Evolutionary conservation across 352 stramenopile genomes (phyloP), one percentile per base, ranked within the genome.

Genomic region (Pythium brassicae): DNA sequence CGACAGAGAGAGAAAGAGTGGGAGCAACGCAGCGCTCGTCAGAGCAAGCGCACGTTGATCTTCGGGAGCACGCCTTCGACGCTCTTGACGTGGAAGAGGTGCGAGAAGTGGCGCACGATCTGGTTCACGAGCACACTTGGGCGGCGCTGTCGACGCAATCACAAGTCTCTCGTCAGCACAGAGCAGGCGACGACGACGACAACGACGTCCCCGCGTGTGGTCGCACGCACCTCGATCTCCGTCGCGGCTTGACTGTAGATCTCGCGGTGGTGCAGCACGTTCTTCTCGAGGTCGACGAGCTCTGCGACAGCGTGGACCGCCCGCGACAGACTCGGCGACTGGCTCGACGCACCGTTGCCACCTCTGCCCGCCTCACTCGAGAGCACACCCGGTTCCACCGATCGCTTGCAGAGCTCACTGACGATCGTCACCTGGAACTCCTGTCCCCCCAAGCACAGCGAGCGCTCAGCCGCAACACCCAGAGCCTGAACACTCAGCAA

Each of bases 21-120:
- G 23, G 26, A 43, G 7, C 8, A 37, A 37, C 32, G 6, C 32
- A 7, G 14, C 32, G 32, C 32, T 37, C 32, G 35, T 45, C 12
- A 7, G 40, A 4, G n/a, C 15, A 35, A 42, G 44, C 71, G 52
- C 59, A 91, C 83, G 49, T 96, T 96, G 49, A 96, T 94, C 56
- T 95, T 96, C 4, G 88, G 88, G n/a, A 97, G 73, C 27, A 96
- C 80, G 1, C 87, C 88, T 53, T 97, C 87, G 15, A 96, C 67
- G 32, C 66, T 82, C 47, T 85, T 89, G 19, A 97, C 74, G 44
- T 89, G 69, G 67, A 97, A 97, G 8, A 97, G 66, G 43, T 95
- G 81, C 25, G 76, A 87, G 54, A 96, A 95, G 32, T 97, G 87
- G 29, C 76, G 72, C 10, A 97, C 83, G 25, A 95, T 92, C 46